These are phyloP conservation scores for Phytophthora sansomeana DNA, from an alignment of 352 stramenopile genomes.

Conservation along the genomic window DNA sequence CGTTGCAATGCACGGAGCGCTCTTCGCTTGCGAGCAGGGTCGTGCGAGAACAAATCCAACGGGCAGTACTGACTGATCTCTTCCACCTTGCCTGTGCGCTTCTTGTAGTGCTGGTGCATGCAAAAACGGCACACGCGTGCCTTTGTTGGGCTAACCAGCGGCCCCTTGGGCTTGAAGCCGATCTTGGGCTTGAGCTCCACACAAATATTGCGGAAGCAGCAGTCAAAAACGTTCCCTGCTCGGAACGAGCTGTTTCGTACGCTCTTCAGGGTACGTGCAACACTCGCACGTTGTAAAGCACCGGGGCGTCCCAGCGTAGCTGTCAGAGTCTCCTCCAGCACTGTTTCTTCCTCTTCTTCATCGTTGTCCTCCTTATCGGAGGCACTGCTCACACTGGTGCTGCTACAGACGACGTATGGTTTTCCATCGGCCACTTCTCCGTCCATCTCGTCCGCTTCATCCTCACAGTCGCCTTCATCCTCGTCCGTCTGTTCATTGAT, in stretches of 20 bases:
- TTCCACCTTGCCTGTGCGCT: slow-evolving; percentile 72
- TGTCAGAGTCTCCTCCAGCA: slow-evolving; percentile 21
- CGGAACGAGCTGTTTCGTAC: slow-evolving; percentile 48
- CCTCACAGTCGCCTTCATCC: slow-evolving; percentile 26
- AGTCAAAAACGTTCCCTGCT: slow-evolving; percentile 80
- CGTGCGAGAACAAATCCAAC: slow-evolving; percentile 81
- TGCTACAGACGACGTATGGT: slow-evolving; percentile 32
- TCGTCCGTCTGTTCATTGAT: slow-evolving; percentile 51
- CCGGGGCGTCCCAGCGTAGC: slow-evolving; percentile 18
- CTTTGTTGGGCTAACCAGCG: slow-evolving; percentile 69
- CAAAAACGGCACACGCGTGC: slow-evolving; percentile 81
- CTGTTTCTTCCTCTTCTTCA: slow-evolving; percentile 35
- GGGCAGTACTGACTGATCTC: slow-evolving; percentile 88
- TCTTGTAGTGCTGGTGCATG: slow-evolving; percentile 92
- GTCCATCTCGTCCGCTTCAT: slow-evolving; percentile 25
- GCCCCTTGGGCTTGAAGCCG: slow-evolving; percentile 71
- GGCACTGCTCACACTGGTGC: slow-evolving; percentile 39
- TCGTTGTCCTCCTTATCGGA: slow-evolving; percentile 48
- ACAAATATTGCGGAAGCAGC: slow-evolving; percentile 87
- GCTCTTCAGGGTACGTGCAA: slow-evolving; percentile 22
- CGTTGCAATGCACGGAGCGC: slow-evolving; percentile 73
- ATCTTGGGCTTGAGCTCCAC: slow-evolving; percentile 92
- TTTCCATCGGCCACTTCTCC: slow-evolving; percentile 37
- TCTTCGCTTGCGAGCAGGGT: slow-evolving; percentile 59
- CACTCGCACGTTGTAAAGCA: not conserved